Conservation (phyloP, 2,329 filamentous ascomycete genomes). For the Lomentospora prolificans region DNA sequence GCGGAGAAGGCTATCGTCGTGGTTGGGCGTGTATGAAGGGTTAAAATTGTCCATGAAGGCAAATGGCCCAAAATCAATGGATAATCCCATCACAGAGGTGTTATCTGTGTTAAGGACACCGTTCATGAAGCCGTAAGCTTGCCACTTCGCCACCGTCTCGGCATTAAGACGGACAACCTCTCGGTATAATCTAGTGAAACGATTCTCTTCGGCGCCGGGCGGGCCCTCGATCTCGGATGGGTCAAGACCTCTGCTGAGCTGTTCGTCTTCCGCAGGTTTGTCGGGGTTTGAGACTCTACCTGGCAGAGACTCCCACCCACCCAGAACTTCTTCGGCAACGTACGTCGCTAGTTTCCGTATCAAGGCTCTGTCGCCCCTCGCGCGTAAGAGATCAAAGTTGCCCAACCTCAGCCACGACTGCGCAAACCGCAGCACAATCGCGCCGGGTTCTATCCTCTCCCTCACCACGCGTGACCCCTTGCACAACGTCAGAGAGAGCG, state of each 20-base stretch:
- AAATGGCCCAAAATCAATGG: conserved; percentile 92
- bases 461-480: conserved; percentile 64
- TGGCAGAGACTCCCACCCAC: conserved; percentile 78
- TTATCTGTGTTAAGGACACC: conserved; percentile 98
- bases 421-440: conserved; percentile 86
- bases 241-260: conserved; percentile 41
- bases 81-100: conserved; percentile 80
- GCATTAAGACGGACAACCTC: conserved; percentile 83
- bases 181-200: conserved; percentile 78
- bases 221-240: conserved; percentile 56
- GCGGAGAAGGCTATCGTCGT: conserved; percentile 79
- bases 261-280: conserved; percentile 30
- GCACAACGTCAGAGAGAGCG: conserved; percentile 69
- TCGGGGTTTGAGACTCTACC: conserved; percentile 43
- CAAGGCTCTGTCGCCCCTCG: conserved; percentile 66
- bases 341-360: conserved; percentile 71
- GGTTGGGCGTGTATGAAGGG: conserved; percentile 88
- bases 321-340: conserved; percentile 76
- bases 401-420: conserved; percentile 86
- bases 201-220: conserved; percentile 63
- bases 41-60: conserved; percentile 98
- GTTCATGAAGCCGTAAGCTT: conserved; percentile 99
- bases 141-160: conserved; percentile 82
- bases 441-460: conserved; percentile 78
- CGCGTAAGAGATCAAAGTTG: conserved; percentile 88